Evolutionary conservation across 2,329 filamentous ascomycete genomes (phyloP).

Genomic region (Ceratocystiopsis sp.): DNA sequence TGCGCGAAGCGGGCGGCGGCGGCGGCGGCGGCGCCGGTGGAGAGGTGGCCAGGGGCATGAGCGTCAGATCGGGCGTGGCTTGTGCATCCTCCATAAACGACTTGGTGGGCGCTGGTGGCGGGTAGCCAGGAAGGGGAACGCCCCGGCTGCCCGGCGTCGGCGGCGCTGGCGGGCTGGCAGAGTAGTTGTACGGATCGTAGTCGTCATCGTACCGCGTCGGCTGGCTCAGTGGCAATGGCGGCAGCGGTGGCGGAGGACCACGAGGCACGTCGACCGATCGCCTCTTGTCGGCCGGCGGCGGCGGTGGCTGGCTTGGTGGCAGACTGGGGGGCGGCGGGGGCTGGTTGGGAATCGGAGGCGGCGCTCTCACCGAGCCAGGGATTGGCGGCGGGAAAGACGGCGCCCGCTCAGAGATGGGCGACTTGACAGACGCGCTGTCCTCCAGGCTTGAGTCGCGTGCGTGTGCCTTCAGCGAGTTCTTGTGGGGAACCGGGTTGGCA

Average conservation of each 20-base stretch:
- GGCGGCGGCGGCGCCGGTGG: constrained; percentile 19
- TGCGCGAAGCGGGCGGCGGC: constrained; percentile 19
- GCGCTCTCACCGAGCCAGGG: constrained; percentile 40
- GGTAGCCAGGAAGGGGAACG: too few species aligned
- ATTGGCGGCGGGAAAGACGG: constrained; percentile 37
- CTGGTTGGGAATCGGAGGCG: constrained; percentile 49
- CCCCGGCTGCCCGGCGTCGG: constrained; percentile 8
- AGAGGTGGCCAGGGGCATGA: not conserved
- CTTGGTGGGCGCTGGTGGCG: constrained; percentile 8
- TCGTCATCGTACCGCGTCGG: constrained; percentile 35
- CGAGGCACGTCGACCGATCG: constrained; percentile 56
- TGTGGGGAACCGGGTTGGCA: constrained; percentile 80
- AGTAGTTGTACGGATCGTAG: constrained; percentile 50
- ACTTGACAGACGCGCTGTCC: constrained; percentile 44
- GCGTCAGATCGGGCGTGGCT: constrained; percentile 24
- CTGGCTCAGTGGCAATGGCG: constrained; percentile 32
- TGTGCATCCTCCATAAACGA: constrained; percentile 29
- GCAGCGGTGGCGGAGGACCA: constrained; percentile 49
- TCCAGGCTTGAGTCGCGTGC: constrained; percentile 62
- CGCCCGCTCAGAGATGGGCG: constrained; percentile 28
- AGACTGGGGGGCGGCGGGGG: constrained; percentile 13
- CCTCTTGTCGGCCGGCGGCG: constrained; percentile 41
- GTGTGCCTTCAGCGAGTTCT: constrained; percentile 78
- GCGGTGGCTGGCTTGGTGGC: constrained; percentile 32
- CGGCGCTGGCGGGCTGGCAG: constrained; percentile 14